Conservation (phyloP, 192 early-diverging fungal species). For the Helicostylum pulchrum region DNA sequence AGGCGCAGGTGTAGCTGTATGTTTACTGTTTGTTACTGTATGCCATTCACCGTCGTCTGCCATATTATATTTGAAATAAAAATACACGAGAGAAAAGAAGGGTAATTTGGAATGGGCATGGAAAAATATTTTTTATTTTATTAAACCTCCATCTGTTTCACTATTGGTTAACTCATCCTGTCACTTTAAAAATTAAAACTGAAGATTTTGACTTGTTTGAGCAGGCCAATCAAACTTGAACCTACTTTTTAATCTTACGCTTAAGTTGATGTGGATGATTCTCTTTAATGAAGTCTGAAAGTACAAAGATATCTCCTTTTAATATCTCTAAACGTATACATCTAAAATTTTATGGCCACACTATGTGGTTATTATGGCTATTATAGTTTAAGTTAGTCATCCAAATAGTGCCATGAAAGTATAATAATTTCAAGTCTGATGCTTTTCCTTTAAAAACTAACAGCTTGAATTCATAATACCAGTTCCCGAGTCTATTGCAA, state of each 20-base stretch:
- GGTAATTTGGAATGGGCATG: too few species aligned
- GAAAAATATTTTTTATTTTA: too few species aligned
- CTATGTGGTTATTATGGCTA: not conserved
- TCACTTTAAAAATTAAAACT: too few species aligned
- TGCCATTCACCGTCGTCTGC: constrained; percentile 32
- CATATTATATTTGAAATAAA: not conserved
- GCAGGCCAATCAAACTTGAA: constrained; percentile 5
- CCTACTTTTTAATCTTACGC: constrained; percentile 5
- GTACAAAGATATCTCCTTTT: too few species aligned
- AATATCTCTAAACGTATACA: constrained; percentile 3
- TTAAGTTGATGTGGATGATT: constrained; percentile 10
- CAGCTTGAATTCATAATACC: constrained; percentile 11
- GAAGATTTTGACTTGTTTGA: too few species aligned
- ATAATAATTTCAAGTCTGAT: constrained; percentile 8
- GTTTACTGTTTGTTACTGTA: constrained; percentile 18
- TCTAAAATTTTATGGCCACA: not conserved
- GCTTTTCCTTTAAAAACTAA: constrained; percentile 11
- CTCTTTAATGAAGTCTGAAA: constrained; percentile 14
- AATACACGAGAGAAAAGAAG: not conserved
- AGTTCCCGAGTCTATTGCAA: constrained; percentile 11
- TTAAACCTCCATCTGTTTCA: too few species aligned
- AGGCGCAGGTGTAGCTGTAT: not conserved
- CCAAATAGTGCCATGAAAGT: too few species aligned
- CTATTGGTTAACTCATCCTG: not conserved
- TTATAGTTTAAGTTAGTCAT: too few species aligned